These are phyloP conservation scores for Xylaria flabelliformis DNA, from an alignment of 495 filamentous ascomycete genomes.

Conservation along the genomic window DNA sequence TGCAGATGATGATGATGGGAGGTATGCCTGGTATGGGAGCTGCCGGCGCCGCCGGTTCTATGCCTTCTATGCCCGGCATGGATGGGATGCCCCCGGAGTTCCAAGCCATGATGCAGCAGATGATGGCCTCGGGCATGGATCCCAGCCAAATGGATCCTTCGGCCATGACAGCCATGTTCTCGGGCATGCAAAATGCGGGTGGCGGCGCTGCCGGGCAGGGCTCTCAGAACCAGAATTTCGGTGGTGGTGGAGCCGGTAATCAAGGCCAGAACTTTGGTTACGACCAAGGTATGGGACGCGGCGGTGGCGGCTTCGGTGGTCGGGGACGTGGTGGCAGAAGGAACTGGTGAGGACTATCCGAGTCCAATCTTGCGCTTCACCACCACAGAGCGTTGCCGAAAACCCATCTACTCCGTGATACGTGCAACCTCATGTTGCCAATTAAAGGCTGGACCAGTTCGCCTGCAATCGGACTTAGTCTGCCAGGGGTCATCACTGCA, in stretches of 20 bases:
- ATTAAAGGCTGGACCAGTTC: background rate
- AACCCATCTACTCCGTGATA: background rate
- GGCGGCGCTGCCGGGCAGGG: constrained; percentile 47
- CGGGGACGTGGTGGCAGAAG: constrained; percentile 50
- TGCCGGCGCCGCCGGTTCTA: constrained; percentile 52
- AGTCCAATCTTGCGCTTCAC: background rate
- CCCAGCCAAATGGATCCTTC: constrained; percentile 75
- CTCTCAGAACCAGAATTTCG: constrained; percentile 55
- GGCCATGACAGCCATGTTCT: constrained; percentile 57
- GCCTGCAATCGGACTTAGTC: background rate
- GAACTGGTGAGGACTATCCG: constrained; percentile 35
- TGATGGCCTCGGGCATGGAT: constrained; percentile 86
- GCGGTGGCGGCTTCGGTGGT: constrained; percentile 48
- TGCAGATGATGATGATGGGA: constrained; percentile 86
- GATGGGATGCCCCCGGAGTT: constrained; percentile 77
- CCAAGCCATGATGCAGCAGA: constrained; percentile 80
- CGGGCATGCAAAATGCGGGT: constrained; percentile 50
- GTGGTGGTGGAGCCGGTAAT: constrained; percentile 50
- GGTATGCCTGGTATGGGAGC: constrained; percentile 67
- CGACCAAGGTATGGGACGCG: constrained; percentile 60
- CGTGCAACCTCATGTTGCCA: background rate
- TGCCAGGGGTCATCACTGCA: background rate
- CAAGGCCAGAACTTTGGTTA: constrained; percentile 63
- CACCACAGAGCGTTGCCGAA: background rate
- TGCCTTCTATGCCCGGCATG: constrained; percentile 74